Conservation (phyloP, 78 protist species). For the Goniomonas avonlea region DNA sequence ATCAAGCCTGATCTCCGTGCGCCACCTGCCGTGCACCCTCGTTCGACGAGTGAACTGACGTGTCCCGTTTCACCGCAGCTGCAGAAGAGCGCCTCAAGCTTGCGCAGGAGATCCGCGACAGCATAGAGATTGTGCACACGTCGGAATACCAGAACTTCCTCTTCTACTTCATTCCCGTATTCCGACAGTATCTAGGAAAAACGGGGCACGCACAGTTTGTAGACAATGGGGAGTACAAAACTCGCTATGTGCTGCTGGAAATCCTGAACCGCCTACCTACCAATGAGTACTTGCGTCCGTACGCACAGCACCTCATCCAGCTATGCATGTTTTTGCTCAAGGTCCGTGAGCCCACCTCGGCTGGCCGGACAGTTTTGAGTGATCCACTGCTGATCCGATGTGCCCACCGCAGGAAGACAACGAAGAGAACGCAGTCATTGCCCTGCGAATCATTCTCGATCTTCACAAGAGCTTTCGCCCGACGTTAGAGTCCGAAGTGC, state of each 20-base stretch:
- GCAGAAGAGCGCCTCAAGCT: slow-evolving; percentile 18
- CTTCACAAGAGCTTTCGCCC: slow-evolving; percentile 66
- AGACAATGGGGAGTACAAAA: slow-evolving; percentile 33
- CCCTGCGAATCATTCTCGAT: slow-evolving; percentile 75
- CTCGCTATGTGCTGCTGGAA: slow-evolving; percentile 60
- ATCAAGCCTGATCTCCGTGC: not conserved
- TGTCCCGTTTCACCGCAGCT: not conserved
- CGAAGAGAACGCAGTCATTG: slow-evolving; percentile 71
- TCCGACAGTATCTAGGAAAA: not conserved
- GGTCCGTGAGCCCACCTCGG: no score
- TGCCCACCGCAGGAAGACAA: slow-evolving; percentile 68
- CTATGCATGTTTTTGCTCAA: slow-evolving; percentile 14
- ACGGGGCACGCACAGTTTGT: slow-evolving; percentile 12
- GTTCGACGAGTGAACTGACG: not conserved
- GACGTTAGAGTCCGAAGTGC: slow-evolving; percentile 53
- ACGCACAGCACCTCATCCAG: slow-evolving; percentile 18
- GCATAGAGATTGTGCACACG: slow-evolving; percentile 47
- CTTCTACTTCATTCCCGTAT: slow-evolving; percentile 7
- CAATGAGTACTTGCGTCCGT: slow-evolving; percentile 47
- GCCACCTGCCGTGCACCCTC: not conserved
- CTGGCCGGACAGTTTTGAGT: no score
- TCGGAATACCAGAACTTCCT: slow-evolving; percentile 43
- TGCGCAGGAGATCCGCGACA: slow-evolving; percentile 29
- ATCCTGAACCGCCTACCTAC: slow-evolving; percentile 68
- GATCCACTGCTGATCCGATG: slow-evolving; percentile 48